Base-by-base conservation (phyloP, 495 filamentous ascomycete genomes). In the Xylaria longipes region DNA sequence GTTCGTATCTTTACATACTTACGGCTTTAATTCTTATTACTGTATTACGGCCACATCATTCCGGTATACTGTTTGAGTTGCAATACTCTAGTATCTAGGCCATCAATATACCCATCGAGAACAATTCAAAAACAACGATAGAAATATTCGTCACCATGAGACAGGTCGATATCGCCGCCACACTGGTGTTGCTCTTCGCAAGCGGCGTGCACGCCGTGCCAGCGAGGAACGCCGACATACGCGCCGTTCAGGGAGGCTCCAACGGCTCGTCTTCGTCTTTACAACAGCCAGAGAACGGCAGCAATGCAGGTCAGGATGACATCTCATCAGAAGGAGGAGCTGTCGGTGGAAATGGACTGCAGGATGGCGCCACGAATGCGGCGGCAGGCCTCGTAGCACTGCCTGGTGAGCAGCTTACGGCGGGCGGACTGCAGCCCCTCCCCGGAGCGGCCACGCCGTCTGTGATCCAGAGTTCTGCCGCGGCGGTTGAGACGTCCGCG, bases 21-120 rank as follows among this genome's bases (percentile, higher is more conserved):
- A 39, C 46, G 45, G n/a, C n/a, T 64, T 69, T 60, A 65, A 63
- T 71, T 25, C 41, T 66, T 27, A 73, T 67, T 58, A 29, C 50
- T 56, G 54, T 31, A 29, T 14, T 5, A 60, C 45, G n/a, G 31
- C 2, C 20, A 15, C 37, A 1, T 41, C 54, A 15, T 54, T 25
- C 45, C 2, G 25, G 8, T 43, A 2, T 4, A 29, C 5, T 27
- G n/a, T 43, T 41, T 2, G 17, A 41, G n/a, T 41, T 41, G 22
- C n/a, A n/a, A n/a, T 17, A 43, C 17, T 43, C 12, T 22, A 2
- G 35, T 25, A 27, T 15, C n/a, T 8, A 33, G 22, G 60, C 9
- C 3, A 7, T 43, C n/a, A 29, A 43, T 6, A 14, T n/a, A 27
- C 7, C 37, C 35, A 29, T 29, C 37, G 0, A 63, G 60, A 6